phyloP scores from a whole-genome alignment of 129 eudicot genomes.

The Pittosporum tobira region DNA sequence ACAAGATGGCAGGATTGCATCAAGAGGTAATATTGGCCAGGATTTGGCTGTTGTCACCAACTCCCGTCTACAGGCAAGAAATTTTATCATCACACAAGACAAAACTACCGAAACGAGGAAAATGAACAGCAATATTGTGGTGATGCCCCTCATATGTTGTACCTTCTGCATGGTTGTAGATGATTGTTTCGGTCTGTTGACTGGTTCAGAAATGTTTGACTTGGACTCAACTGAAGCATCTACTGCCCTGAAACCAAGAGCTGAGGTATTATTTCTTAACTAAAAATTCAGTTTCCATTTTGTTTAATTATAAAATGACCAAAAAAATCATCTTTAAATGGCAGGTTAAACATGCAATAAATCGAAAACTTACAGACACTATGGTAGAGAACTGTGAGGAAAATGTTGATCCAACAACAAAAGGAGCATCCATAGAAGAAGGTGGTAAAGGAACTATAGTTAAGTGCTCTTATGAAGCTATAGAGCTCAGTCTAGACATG shows the following conservation, averaged over 20 bases:
- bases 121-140: conserved; percentile 79
- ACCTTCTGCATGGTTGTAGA: conserved; percentile 60
- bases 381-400: conserved; percentile 74
- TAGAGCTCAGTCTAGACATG: conserved; percentile 76
- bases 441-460: conserved; percentile 78
- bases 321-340: no score
- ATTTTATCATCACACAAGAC: conserved; percentile 62
- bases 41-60: conserved; percentile 94
- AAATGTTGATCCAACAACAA: conserved; percentile 65
- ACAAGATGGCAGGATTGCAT: conserved; percentile 92
- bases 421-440: conserved; percentile 42
- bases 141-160: conserved; percentile 77
- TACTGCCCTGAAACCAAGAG: conserved; percentile 50
- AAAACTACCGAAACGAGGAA: conserved; percentile 61
- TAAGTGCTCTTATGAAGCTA: conserved; percentile 76
- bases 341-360: conserved; percentile 75
- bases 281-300: no score
- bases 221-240: conserved; percentile 89
- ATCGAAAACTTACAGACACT: conserved; percentile 71
- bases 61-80: conserved; percentile 85
- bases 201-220: conserved; percentile 50
- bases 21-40: conserved; percentile 95
- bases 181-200: conserved; percentile 51
- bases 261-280: conserved; percentile 52
- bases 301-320: no score